Percentiles rank a stretch among this genome's conserved stretches.
Conservation (phyloP, 768 basidiomycete species). For the Chalciporus sphaerocephalus region DNA sequence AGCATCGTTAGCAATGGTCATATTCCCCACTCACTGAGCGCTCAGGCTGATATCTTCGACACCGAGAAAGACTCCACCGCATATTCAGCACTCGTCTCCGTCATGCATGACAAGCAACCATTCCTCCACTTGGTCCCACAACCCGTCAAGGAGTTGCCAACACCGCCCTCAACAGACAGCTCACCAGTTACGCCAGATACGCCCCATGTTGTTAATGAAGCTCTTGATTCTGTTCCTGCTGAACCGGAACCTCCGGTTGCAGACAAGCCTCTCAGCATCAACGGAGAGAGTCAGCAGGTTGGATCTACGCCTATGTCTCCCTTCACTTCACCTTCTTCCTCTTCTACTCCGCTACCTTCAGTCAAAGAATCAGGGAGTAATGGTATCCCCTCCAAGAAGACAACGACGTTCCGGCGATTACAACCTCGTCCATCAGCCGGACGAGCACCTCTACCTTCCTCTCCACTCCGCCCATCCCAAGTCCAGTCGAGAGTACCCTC, state of each 20-base stretch:
- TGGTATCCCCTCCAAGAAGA: conserved; percentile 22
- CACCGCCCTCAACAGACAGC: conserved; percentile 5
- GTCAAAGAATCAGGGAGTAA: conserved; percentile 1
- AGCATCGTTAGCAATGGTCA: conserved; percentile 13
- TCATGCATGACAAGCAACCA: conserved; percentile 7
- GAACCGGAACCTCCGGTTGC: not conserved
- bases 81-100: conserved; percentile 5
- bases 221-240: not conserved
- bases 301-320: conserved; percentile 3
- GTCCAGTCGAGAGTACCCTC: conserved; percentile 18
- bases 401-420: conserved; percentile 52
- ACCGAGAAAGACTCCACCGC: conserved; percentile 20
- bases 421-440: conserved; percentile 32
- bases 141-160: conserved; percentile 3
- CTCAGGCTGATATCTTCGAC: conserved; percentile 9
- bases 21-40: not conserved
- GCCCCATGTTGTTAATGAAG: not conserved
- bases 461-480: conserved; percentile 33
- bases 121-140: conserved; percentile 5
- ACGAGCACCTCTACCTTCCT: conserved; percentile 26
- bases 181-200: conserved; percentile 1
- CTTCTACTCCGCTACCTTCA: conserved; percentile 7
- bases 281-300: conserved; percentile 10
- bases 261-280: conserved; percentile 3
- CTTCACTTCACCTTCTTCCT: conserved; percentile 9